These are phyloP conservation scores for Scutellaria baicalensis DNA, from an alignment of 257 asterid species.

Conservation along the genomic window DNA sequence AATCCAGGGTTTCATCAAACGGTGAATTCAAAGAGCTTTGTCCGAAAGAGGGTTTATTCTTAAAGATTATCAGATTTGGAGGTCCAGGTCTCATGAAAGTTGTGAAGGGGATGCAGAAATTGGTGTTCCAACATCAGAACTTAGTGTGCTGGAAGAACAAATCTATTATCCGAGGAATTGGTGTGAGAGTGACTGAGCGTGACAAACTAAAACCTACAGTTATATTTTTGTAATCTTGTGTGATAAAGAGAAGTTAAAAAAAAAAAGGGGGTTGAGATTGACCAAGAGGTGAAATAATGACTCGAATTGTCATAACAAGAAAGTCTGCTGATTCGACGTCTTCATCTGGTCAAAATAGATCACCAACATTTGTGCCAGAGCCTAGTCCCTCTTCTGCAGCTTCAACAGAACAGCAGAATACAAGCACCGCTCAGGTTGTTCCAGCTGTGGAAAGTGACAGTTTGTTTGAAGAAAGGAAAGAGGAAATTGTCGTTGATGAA, in stretches of 20 bases:
- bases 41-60: slow-evolving; percentile 58
- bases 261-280: slow-evolving; percentile 14
- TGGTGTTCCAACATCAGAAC: slow-evolving; percentile 50
- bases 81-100: slow-evolving; percentile 96
- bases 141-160: slow-evolving; percentile 59
- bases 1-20: slow-evolving; percentile 26
- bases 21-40: slow-evolving; percentile 52
- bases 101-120: slow-evolving; percentile 99
- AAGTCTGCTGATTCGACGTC: slow-evolving; percentile 76
- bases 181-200: slow-evolving; percentile 76
- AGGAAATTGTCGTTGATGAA: slow-evolving; percentile 45
- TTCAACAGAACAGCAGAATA: slow-evolving; percentile 42
- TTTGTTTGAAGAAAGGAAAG: slow-evolving; percentile 33
- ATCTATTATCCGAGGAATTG: slow-evolving; percentile 76
- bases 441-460: slow-evolving; percentile 52
- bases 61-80: slow-evolving; percentile 47
- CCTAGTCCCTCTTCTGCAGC: slow-evolving; percentile 46
- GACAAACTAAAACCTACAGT: slow-evolving; percentile 61
- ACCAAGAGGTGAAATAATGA: slow-evolving; percentile 50
- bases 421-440: slow-evolving; percentile 33
- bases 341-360: slow-evolving; percentile 58
- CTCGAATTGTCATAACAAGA: slow-evolving; percentile 84
- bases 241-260: slow-evolving; percentile 11
- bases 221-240: slow-evolving; percentile 41
- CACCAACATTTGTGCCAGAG: slow-evolving; percentile 35